Percentiles rank a stretch among this genome's conserved stretches.
phyloP scores from a whole-genome alignment of 78 protist species.

The Chrysochromulina tobinii region DNA sequence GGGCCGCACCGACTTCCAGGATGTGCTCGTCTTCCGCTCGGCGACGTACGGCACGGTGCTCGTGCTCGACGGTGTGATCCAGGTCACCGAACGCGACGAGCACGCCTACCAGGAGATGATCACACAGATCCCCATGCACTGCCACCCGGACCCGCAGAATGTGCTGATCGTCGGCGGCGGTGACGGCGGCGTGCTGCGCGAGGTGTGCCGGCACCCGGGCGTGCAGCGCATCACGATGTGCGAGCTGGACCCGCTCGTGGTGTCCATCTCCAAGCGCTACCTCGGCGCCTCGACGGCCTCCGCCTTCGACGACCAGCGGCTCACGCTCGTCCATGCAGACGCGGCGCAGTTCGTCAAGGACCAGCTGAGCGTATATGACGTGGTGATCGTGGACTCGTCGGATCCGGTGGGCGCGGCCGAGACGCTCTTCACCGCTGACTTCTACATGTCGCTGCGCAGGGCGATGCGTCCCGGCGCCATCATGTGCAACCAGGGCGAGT shows the following conservation, averaged over 20 bases:
- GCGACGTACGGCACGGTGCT: slow-evolving; percentile 90
- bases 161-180: slow-evolving; percentile 97
- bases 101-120: slow-evolving; percentile 96
- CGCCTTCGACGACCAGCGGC: slow-evolving; percentile 76
- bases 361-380: slow-evolving; percentile 76
- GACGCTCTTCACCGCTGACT: not conserved
- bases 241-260: slow-evolving; percentile 57
- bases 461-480: slow-evolving; percentile 71
- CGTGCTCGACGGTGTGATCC: slow-evolving; percentile 88
- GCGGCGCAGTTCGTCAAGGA: slow-evolving; percentile 82
- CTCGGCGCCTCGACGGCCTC: slow-evolving; percentile 72
- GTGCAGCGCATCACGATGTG: not conserved
- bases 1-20: slow-evolving; percentile 80
- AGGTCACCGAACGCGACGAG: slow-evolving; percentile 92
- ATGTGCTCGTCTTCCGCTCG: slow-evolving; percentile 65
- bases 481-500: slow-evolving; percentile 89
- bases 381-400: slow-evolving; percentile 94
- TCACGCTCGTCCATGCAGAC: slow-evolving; percentile 70
- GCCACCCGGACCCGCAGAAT: slow-evolving; percentile 84
- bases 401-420: slow-evolving; percentile 81
- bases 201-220: slow-evolving; percentile 37
- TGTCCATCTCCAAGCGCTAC: slow-evolving; percentile 69
- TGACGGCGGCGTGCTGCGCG: slow-evolving; percentile 97
- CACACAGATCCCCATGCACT: slow-evolving; percentile 84
- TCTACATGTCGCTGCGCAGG: not conserved